Evolutionary conservation across 768 basidiomycete species (phyloP).

Genomic region (Brasilioporus rufonigricans): DNA sequence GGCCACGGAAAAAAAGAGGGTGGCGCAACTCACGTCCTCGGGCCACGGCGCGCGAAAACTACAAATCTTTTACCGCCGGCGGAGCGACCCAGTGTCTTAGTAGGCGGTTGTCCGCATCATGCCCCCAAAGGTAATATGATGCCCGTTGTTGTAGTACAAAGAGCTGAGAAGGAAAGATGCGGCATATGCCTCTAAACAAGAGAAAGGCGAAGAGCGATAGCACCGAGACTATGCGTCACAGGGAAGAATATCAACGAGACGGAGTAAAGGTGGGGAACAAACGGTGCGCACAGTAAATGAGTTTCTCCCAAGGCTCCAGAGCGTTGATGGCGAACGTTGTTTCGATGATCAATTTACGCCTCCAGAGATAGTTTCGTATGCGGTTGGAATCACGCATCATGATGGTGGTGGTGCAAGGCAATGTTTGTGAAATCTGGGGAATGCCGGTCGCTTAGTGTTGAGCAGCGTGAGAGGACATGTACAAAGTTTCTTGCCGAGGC

Average conservation of each 20-base stretch:
- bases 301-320: conserved; percentile 69
- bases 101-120: conserved; percentile 35
- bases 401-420: background rate
- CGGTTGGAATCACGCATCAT: conserved; percentile 17
- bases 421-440: background rate
- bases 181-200: conserved; percentile 48
- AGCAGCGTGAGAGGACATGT: conserved; percentile 6
- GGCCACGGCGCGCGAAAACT: conserved; percentile 2
- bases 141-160: conserved; percentile 49
- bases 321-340: conserved; percentile 57
- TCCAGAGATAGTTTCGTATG: conserved; percentile 44
- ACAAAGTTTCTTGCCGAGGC: background rate
- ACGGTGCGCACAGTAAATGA: conserved; percentile 49
- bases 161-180: conserved; percentile 60
- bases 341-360: conserved; percentile 54
- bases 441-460: background rate
- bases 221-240: conserved; percentile 37
- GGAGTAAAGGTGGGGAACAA: background rate
- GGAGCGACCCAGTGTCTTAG: conserved; percentile 24
- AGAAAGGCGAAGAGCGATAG: conserved; percentile 40
- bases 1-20: background rate
- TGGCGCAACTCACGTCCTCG: conserved; percentile 10
- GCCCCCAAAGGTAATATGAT: conserved; percentile 63
- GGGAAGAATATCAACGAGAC: background rate
- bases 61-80: conserved; percentile 27